These are phyloP conservation scores for Brettanomyces naardenensis DNA, from an alignment of 805 yeast species.

Conservation along the genomic window DNA sequence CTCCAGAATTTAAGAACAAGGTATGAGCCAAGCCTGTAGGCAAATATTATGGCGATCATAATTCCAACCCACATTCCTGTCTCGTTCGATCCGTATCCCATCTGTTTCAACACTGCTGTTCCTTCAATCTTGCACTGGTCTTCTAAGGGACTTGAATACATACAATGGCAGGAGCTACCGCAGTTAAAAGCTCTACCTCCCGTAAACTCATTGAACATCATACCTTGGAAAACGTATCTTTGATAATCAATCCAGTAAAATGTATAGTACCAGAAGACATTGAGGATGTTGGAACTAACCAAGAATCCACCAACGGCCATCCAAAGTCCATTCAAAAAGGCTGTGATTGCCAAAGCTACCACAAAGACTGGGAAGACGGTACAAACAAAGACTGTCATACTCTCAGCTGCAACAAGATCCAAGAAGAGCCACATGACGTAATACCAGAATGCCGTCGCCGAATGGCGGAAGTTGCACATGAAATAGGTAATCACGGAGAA, in stretches of 20 bases:
- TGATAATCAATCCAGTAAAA: slow-evolving; percentile 34
- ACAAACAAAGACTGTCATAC: slow-evolving; percentile 30
- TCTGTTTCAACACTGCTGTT: slow-evolving; percentile 23
- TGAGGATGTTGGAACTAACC: slow-evolving; percentile 27
- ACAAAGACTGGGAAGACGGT: slow-evolving; percentile 30
- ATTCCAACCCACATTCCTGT: slow-evolving; percentile 31
- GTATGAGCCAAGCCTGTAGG: slow-evolving; percentile 24
- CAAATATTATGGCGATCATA: slow-evolving; percentile 24
- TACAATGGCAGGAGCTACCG: slow-evolving; percentile 28
- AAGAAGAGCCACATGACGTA: slow-evolving; percentile 32
- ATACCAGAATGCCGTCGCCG: slow-evolving; percentile 26
- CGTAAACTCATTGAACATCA: slow-evolving; percentile 33
- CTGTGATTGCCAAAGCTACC: slow-evolving; percentile 30
- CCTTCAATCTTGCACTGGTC: slow-evolving; percentile 28
- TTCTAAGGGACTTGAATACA: slow-evolving; percentile 24
- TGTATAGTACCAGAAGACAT: slow-evolving; percentile 32
- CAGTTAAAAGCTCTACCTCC: slow-evolving; percentile 21
- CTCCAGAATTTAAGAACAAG: slow-evolving; percentile 9
- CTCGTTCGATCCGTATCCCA: slow-evolving; percentile 24
- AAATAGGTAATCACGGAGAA: slow-evolving; percentile 29
- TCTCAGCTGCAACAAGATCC: slow-evolving; percentile 33
- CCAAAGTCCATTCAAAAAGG: slow-evolving; percentile 36
- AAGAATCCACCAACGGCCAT: slow-evolving; percentile 36
- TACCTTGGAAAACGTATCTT: slow-evolving; percentile 35
- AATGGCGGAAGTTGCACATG: slow-evolving; percentile 24